Conservation (phyloP, 2,329 filamentous ascomycete species). For the Diaporthe nobilis region DNA sequence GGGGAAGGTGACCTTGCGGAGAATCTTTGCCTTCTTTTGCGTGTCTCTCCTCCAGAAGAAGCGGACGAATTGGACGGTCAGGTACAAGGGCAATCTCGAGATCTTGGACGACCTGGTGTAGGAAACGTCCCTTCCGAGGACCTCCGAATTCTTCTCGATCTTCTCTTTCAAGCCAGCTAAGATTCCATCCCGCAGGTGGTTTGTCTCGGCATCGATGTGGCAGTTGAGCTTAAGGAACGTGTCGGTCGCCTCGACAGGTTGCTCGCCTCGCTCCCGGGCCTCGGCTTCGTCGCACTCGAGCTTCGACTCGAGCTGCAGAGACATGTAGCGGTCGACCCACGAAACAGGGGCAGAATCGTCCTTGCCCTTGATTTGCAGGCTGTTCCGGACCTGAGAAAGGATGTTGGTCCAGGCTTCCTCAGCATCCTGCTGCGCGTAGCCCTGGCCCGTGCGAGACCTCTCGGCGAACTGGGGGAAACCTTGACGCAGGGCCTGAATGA, state of each 20-base stretch:
- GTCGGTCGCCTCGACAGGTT: conserved; percentile 77
- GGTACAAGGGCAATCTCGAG: conserved; percentile 90
- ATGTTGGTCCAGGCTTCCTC: conserved; percentile 99
- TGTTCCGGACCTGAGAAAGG: conserved; percentile 83
- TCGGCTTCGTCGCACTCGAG: conserved; percentile 88
- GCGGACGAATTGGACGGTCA: conserved; percentile 96
- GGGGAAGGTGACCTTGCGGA: conserved; percentile 98
- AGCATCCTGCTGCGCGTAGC: conserved; percentile 97
- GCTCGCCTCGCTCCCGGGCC: conserved; percentile 81
- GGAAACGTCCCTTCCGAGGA: conserved; percentile 81
- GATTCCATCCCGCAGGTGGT: conserved; percentile 92
- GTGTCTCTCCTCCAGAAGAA: conserved; percentile 98
- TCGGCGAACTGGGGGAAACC: conserved; percentile 95
- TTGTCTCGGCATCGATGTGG: conserved; percentile 89
- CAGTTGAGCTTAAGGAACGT: conserved; percentile 94
- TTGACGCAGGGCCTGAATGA: conserved; percentile 83
- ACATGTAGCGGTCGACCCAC: conserved; percentile 93
- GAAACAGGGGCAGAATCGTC: conserved; percentile 68
- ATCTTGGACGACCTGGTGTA: conserved; percentile 96
- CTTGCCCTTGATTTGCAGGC: conserved; percentile 75
- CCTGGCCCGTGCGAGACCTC: conserved; percentile 83
- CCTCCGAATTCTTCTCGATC: conserved; percentile 89
- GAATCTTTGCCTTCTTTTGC: conserved; percentile 99
- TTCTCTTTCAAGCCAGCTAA: conserved; percentile 85
- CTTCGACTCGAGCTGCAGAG: conserved; percentile 82